Conservation (phyloP, 2,329 filamentous ascomycete genomes). For the Periconia sp. region DNA sequence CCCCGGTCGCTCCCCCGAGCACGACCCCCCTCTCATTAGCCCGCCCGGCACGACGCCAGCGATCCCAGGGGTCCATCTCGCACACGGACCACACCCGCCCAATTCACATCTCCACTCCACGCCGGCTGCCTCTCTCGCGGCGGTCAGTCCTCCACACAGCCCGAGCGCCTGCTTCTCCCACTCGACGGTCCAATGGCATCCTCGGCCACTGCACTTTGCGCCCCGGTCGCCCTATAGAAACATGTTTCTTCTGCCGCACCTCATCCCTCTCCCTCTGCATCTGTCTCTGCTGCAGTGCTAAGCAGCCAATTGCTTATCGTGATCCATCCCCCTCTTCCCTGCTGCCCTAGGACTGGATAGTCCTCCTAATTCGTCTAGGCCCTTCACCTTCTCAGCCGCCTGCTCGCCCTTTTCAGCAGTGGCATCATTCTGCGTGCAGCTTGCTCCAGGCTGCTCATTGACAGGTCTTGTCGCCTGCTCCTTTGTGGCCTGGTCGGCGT, state of each 20-base stretch:
- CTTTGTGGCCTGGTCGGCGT: slow-evolving; percentile 26
- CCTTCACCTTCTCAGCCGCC: slow-evolving; percentile 25
- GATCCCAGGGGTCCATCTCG: slow-evolving; percentile 11
- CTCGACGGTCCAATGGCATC: slow-evolving; percentile 29
- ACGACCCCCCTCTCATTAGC: slow-evolving; percentile 31
- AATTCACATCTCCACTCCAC: slow-evolving; percentile 23
- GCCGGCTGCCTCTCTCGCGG: slow-evolving; percentile 22
- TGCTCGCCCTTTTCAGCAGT: slow-evolving; percentile 27
- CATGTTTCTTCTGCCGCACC: slow-evolving; percentile 33
- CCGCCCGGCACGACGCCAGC: slow-evolving; percentile 14
- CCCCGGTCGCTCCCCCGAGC: slow-evolving; percentile 12
- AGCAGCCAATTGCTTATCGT: slow-evolving; percentile 35
- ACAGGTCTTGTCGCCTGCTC: slow-evolving; percentile 31
- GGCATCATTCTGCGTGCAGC: slow-evolving; percentile 37
- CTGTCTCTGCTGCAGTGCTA: slow-evolving; percentile 32
- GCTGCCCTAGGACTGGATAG: slow-evolving; percentile 23
- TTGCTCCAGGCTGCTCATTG: slow-evolving; percentile 29
- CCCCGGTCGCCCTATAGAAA: slow-evolving; percentile 36
- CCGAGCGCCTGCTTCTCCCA: slow-evolving; percentile 38
- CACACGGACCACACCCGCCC: slow-evolving; percentile 31
- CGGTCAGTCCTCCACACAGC: slow-evolving; percentile 30
- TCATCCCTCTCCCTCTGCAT: slow-evolving; percentile 25
- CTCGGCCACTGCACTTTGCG: slow-evolving; percentile 30
- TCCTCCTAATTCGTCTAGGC: slow-evolving; percentile 31
- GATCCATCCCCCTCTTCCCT: slow-evolving; percentile 28